Evolutionary conservation across 1,139 yeast genomes (phyloP), one percentile per base, ranked within the genome.

Genomic region (Saccharomycopsis hybrid): DNA sequence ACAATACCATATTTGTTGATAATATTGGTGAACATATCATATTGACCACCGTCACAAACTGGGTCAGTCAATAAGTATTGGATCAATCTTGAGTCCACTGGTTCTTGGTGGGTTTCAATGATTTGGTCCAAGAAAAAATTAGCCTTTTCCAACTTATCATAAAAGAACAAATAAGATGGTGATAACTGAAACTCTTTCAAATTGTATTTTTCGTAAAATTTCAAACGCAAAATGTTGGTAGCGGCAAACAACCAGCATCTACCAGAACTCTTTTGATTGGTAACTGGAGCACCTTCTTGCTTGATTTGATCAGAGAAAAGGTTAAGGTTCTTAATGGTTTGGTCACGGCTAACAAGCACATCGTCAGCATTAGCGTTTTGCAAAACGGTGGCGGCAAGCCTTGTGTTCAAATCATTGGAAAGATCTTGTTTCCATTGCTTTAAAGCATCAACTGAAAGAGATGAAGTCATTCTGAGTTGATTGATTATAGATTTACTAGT

Each of bases 241-340:
- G 92, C 77, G 7, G 95, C 95, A 65, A 86, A 86, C 57, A 87
- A 72, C 95, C 95, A 87, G 65, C 96, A 87, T 60, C 95, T 71
- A 39, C 95, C 95, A 13, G 86, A 78, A 36, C 77, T 65, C 61
- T 77, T 76, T 66, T 87, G 96, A 65, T 82, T 80, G 60, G 86
- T 82, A 48, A 80, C 71, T 28, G 94, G 92, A 2, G 80, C 64
- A 2, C 89, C 89, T 59, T 84, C 84, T 13, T 41, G 48, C 41
- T 77, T 76, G 33, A 86, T 77, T 46, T 74, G 74, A 51, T 75
- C 62, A 57, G 81, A 81, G 68, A 82, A 87, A 33, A 80, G 38
- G 69, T 44, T 40, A 7, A 55, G 54, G 33, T 57, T 51, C 11
- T 54, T 48, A 25, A 59, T 47, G 25, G 62, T 44, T 7, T 60